These are phyloP conservation scores for Anisodus acutangulus DNA, from an alignment of 257 asterid species.

Conservation along the genomic window DNA sequence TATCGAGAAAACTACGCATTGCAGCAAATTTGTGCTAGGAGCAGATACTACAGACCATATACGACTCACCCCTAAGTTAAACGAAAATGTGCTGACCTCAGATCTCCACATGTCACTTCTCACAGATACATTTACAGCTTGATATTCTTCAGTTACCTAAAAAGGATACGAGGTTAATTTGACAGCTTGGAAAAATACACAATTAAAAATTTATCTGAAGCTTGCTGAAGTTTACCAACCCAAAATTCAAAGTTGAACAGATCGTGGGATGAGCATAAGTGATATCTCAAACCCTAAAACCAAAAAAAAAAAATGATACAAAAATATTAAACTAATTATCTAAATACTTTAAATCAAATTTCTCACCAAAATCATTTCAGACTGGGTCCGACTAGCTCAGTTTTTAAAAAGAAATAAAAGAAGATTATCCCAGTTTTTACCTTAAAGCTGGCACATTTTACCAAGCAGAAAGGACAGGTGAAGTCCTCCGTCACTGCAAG, in stretches of 20 bases:
- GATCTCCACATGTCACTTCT: constrained; percentile 82
- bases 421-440: constrained; percentile 47
- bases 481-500: constrained; percentile 96
- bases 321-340: neutral
- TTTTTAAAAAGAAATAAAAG: constrained; percentile 26
- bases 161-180: constrained; percentile 32
- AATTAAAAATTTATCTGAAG: constrained; percentile 19
- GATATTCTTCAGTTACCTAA: constrained; percentile 92
- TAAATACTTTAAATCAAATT: neutral
- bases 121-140: constrained; percentile 91
- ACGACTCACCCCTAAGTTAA: constrained; percentile 25
- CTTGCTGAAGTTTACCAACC: constrained; percentile 63
- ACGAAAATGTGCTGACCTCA: constrained; percentile 65
- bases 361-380: neutral
- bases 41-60: constrained; percentile 2
- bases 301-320: constrained; percentile 31
- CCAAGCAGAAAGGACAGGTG: constrained; percentile 98
- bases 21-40: neutral
- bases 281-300: constrained; percentile 90
- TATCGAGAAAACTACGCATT: neutral
- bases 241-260: constrained; percentile 96
- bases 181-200: constrained; percentile 26
- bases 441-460: constrained; percentile 93
- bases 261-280: constrained; percentile 79
- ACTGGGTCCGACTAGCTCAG: neutral